Base-by-base conservation (phyloP, 78 protist species). In the Bigelowiella natans region DNA sequence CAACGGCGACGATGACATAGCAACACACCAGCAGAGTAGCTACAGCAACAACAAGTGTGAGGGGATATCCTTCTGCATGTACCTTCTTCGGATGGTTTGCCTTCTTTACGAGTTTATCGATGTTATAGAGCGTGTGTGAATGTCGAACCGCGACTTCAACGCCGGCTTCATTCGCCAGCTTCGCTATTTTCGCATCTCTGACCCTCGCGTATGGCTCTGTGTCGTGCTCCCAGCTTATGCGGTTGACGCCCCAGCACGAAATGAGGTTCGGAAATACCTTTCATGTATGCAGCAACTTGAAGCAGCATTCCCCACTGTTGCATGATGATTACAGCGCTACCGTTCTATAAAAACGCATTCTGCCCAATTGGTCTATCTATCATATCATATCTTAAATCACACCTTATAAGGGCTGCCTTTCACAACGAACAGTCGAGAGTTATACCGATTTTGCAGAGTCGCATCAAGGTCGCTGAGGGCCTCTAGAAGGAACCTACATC, bases 381-480 rank as follows among this genome's bases (percentile, higher is more conserved):
- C n/a, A n/a, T n/a, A n/a, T n/a, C n/a, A n/a, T n/a, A n/a, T n/a
- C n/a, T n/a, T n/a, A n/a, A n/a, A n/a, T n/a, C n/a, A n/a, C 63
- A n/a, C 36, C 26, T 85, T 38, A 0, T 1, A 36, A 0, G 92
- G 92, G 64, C 37, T 7, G 83, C 92, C 92, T 0, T 18, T 82
- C 2, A 90, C 90, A 40, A 91, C 93, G 40, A 85, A 29, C 64
- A 91, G 83, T 37, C 93, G 93, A 0, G 91, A 88, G 85, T 38
- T 36, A n/a, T 34, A 37, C n/a, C n/a, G n/a, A 39, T 0, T 34
- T 3, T 88, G 82, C 83, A 91, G 73, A 3, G 7, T 2, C 30
- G 18, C n/a, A 39, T 92, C 89, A 7, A 92, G 91, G 86, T 92
- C 91, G 2, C 0, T 26, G 39, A 88, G 89, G 28, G 86, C 0